Conservation (phyloP, 225 moss, liverwort and hornwort genomes). For the Pleurozium schreberi region DNA sequence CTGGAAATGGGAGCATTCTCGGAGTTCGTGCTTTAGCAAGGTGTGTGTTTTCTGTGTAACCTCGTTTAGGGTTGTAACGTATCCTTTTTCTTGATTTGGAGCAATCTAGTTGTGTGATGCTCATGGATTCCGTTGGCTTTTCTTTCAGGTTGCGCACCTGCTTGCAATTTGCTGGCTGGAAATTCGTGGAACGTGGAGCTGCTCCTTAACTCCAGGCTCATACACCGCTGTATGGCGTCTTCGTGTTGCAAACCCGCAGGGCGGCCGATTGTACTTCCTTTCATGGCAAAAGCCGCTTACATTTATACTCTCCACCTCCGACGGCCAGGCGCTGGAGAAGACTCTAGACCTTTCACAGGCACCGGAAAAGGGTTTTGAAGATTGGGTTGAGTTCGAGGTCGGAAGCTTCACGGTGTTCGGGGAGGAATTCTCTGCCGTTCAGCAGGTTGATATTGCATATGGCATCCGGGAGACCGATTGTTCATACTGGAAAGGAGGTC, state of each 20-base stretch:
- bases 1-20: slow-evolving; percentile 76
- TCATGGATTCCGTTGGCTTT: neutral
- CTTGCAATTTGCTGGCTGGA: slow-evolving; percentile 75
- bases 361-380: slow-evolving; percentile 38
- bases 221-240: slow-evolving; percentile 81
- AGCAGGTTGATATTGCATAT: slow-evolving; percentile 46
- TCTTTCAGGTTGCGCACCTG: slow-evolving; percentile 65
- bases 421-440: slow-evolving; percentile 6
- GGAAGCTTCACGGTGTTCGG: slow-evolving; percentile 57
- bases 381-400: slow-evolving; percentile 89
- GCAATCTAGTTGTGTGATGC: neutral
- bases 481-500: slow-evolving; percentile 79
- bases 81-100: neutral
- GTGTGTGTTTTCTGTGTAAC: slow-evolving; percentile 6
- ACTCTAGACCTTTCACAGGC: slow-evolving; percentile 45
- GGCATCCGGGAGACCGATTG: slow-evolving; percentile 55
- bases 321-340: slow-evolving; percentile 49
- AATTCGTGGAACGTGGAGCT: slow-evolving; percentile 65
- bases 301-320: slow-evolving; percentile 33
- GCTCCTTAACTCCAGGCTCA: slow-evolving; percentile 55
- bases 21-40: slow-evolving; percentile 68
- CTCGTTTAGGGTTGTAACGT: neutral
- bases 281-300: slow-evolving; percentile 70
- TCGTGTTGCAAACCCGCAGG: slow-evolving; percentile 72
- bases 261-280: slow-evolving; percentile 60